phyloP scores from a whole-genome alignment of 352 stramenopile genomes.

The Globisporangium perplexum region DNA sequence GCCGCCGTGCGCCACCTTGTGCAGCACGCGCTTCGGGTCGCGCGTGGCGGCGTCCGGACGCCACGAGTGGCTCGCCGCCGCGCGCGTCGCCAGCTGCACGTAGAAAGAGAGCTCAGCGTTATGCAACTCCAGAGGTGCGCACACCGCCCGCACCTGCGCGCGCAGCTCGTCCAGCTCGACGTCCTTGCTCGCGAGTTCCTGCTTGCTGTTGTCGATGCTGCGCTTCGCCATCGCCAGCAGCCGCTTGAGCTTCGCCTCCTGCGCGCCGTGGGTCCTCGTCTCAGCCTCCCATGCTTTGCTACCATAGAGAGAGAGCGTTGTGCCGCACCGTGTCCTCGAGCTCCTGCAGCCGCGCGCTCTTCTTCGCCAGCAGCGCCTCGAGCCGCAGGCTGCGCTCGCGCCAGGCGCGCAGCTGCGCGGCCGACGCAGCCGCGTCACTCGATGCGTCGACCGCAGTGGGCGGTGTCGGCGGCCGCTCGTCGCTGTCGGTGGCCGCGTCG shows the following conservation, averaged over 20 bases:
- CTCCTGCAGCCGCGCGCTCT: constrained; percentile 68
- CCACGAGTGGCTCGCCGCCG: constrained; percentile 39
- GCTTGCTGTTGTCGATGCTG: constrained; percentile 87
- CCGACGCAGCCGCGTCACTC: constrained; percentile 13
- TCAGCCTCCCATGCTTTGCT: too few relatives aligned
- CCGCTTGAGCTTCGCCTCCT: constrained; percentile 81
- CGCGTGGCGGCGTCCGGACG: constrained; percentile 38
- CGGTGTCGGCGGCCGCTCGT: constrained; percentile 5
- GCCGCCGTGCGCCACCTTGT: constrained; percentile 56
- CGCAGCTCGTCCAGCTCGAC: constrained; percentile 38
- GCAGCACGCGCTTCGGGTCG: constrained; percentile 55
- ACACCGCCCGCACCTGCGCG: constrained; percentile 22
- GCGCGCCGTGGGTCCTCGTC: too few relatives aligned
- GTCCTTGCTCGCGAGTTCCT: constrained; percentile 69
- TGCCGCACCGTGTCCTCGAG: constrained; percentile 72
- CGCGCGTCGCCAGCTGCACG: constrained; percentile 23
- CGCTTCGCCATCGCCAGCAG: constrained; percentile 83
- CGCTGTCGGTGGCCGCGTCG: not conserved
- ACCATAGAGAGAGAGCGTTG: too few relatives aligned
- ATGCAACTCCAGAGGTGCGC: too few relatives aligned
- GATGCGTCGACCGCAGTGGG: not conserved
- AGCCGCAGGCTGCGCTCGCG: constrained; percentile 57
- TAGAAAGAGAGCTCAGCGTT: not conserved
- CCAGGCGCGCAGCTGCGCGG: constrained; percentile 41
- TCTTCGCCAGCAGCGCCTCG: constrained; percentile 61